Evolutionary conservation across 371 early-diverging fungal species (phyloP), one percentile per base, ranked within the genome.

Genomic region (Mucor plumbeus): DNA sequence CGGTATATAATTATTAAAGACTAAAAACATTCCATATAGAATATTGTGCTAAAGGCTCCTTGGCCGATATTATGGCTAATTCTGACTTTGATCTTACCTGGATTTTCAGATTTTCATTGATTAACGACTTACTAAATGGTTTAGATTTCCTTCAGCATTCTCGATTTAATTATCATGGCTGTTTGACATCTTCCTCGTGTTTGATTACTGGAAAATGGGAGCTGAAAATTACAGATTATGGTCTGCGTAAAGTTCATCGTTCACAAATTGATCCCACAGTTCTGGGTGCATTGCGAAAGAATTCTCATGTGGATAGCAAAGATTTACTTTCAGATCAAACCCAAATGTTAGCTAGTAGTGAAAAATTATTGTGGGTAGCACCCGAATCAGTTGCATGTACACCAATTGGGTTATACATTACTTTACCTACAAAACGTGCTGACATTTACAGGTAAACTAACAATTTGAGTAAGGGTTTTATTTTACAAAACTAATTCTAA

Each of bases 81-180:
- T 39, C 64, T 14, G 83, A 84, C 39, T 73, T 81, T 58, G 75
- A 79, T 57, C 69, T 84, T n/a, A 65, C 80, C 4, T 84, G 85
- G 85, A 76, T 82, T 1, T 84, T 82, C 64, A 79, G 79, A 60
- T 82, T 82, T 50, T 82, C 82, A 1, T 72, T 84, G 31, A 82
- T 84, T 43, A 78, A 81, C 21, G 85, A 84, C 62, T 61, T 84
- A 1, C 69, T 82, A 5, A 67, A 77, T 21, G 77, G 77, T 71
- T 15, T 82, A 76, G 80, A 75, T 33, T 84, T 84, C 48, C 67
- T 84, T n/a, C 83, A 84, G 50, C 73, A 75, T 50, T 82, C 83
- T 14, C 81, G 78, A 48, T 76, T 84, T 55, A 65, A 53, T 2
- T 67, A 75, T 31, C 85, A 84, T 57, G 81, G 85, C 14, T 73